Conservation (phyloP, 345 rosid species). For the Xanthoceras sorbifolium region DNA sequence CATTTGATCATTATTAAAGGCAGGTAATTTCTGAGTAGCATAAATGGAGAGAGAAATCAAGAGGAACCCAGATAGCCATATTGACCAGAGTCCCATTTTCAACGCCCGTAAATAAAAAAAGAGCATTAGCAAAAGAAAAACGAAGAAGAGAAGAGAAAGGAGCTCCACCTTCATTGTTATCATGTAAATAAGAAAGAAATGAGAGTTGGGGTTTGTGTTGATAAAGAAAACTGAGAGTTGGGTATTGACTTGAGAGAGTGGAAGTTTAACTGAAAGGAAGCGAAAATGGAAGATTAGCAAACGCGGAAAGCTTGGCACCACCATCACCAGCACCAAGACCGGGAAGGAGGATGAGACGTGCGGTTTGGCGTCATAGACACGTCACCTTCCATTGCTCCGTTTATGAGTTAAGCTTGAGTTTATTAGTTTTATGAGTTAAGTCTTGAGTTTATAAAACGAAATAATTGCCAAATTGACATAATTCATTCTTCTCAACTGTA, state of each 20-base stretch:
- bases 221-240: not conserved
- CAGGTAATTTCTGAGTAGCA: conserved; percentile 65
- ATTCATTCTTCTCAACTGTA: too few relatives aligned
- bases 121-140: not conserved
- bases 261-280: conserved; percentile 46
- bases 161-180: conserved; percentile 40
- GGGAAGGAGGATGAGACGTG: conserved; percentile 27
- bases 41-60: conserved; percentile 71
- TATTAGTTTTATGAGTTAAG: too few relatives aligned
- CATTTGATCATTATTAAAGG: conserved; percentile 28
- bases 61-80: conserved; percentile 77
- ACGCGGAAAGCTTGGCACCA: conserved; percentile 8
- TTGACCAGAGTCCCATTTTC: conserved; percentile 56
- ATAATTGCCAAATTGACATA: too few relatives aligned
- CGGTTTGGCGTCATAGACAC: conserved; percentile 7
- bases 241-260: too few relatives aligned
- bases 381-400: conserved; percentile 11
- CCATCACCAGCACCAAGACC: conserved; percentile 28
- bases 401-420: too few relatives aligned
- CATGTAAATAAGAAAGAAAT: conserved; percentile 15
- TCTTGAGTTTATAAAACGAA: too few relatives aligned
- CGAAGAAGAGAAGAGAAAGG: not conserved
- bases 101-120: conserved; percentile 42
- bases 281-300: conserved; percentile 33
- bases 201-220: not conserved